Evolutionary conservation across 1,284 basidiomycete species (phyloP).

Genomic region (Malassezia vespertilionis): DNA sequence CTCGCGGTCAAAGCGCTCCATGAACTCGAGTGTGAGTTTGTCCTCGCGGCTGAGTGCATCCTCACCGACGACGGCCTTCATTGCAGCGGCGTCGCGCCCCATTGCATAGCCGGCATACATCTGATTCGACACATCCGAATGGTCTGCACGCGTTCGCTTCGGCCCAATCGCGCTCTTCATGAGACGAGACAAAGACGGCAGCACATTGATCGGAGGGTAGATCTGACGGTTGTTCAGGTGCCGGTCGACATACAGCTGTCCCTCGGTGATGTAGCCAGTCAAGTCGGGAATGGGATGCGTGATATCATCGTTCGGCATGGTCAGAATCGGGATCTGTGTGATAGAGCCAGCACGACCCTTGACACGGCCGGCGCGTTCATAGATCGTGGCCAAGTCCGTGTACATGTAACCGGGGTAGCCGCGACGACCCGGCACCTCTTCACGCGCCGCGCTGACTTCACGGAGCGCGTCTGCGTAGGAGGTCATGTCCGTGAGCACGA

Average conservation of each 20-base stretch:
- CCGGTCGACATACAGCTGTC: slow-evolving; percentile 97
- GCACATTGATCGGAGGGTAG: slow-evolving; percentile 98
- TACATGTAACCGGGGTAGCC: slow-evolving; percentile 95
- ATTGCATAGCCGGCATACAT: slow-evolving; percentile 46
- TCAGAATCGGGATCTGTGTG: slow-evolving; percentile 98
- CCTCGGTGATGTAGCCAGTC: slow-evolving; percentile 94
- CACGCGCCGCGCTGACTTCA: slow-evolving; percentile 86
- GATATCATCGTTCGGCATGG: slow-evolving; percentile 99
- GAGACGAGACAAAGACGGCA: slow-evolving; percentile 92
- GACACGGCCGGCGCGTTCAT: slow-evolving; percentile 97
- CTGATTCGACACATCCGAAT: slow-evolving; percentile 77
- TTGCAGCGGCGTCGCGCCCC: slow-evolving; percentile 89
- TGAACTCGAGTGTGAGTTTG: slow-evolving; percentile 42
- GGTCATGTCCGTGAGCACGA: slow-evolving; percentile 98
- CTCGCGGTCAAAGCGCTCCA: slow-evolving; percentile 43
- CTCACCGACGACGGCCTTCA: slow-evolving; percentile 99
- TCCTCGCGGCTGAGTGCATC: slow-evolving; percentile 89
- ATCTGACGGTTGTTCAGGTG: slow-evolving; percentile 81
- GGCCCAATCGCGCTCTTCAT: slow-evolving; percentile 99
- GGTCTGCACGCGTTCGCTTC: slow-evolving; percentile 91
- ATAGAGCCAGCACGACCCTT: slow-evolving; percentile 96
- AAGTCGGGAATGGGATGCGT: slow-evolving; percentile 99
- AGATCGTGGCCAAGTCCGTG: slow-evolving; percentile 65
- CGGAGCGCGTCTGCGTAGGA: slow-evolving; percentile 95
- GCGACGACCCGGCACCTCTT: slow-evolving; percentile 98